Evolutionary conservation across 495 filamentous ascomycete species (phyloP).

Genomic region (Friedmanniomyces simplex): DNA sequence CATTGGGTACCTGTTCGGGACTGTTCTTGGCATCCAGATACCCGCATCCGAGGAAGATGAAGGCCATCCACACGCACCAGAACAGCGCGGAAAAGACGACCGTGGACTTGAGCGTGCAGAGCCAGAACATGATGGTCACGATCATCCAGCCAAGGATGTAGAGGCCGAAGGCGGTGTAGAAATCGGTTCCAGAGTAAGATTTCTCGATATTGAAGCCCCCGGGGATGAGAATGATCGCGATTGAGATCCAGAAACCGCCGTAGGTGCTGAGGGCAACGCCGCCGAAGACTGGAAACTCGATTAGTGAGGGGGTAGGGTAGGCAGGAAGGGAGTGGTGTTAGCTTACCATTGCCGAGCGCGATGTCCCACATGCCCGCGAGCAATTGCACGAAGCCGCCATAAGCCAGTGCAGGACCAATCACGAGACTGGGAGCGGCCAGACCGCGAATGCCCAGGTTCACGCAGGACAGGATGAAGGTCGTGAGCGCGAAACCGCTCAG

Average conservation of each 20-base stretch:
- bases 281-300: constrained; percentile 11
- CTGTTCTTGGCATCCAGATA: constrained; percentile 11
- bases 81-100: constrained; percentile 12
- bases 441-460: constrained; percentile 13
- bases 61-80: constrained; percentile 6
- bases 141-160: constrained; percentile 14
- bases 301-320: too few relatives aligned
- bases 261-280: constrained; percentile 15
- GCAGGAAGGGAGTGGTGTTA: too few relatives aligned
- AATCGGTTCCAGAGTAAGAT: constrained; percentile 1
- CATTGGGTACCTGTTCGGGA: not conserved
- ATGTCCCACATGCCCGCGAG: constrained; percentile 23
- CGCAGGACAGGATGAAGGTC: constrained; percentile 14
- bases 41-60: constrained; percentile 8
- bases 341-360: constrained; percentile 11
- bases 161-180: constrained; percentile 14
- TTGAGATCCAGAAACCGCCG: constrained; percentile 20
- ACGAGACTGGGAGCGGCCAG: constrained; percentile 5
- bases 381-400: constrained; percentile 18
- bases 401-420: constrained; percentile 11
- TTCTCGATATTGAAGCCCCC: constrained; percentile 9
- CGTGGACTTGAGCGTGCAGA: constrained; percentile 14
- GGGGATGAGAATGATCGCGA: constrained; percentile 17
- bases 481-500: constrained; percentile 18
- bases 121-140: constrained; percentile 14